Evolutionary conservation across 2,329 filamentous ascomycete genomes (phyloP).

Genomic region (Fusarium sp.): DNA sequence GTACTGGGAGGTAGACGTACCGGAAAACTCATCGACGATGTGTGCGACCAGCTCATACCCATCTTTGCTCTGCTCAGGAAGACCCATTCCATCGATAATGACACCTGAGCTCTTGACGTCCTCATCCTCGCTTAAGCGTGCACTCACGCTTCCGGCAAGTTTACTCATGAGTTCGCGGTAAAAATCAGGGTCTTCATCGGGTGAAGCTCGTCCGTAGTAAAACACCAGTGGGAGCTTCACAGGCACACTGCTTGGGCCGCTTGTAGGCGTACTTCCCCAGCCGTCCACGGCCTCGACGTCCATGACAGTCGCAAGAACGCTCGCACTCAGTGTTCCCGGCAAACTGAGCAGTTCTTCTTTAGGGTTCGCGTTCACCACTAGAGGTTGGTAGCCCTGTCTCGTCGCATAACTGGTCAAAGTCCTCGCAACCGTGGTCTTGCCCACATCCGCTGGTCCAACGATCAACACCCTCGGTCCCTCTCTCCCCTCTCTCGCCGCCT

Average conservation of each 20-base stretch:
- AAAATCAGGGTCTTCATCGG: slow-evolving; percentile 76
- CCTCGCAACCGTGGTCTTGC: slow-evolving; percentile 85
- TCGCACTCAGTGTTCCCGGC: slow-evolving; percentile 84
- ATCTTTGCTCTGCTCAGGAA: slow-evolving; percentile 71
- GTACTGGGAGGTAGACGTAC: slow-evolving; percentile 41
- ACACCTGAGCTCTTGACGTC: slow-evolving; percentile 78
- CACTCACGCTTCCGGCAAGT: slow-evolving; percentile 81
- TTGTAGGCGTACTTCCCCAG: slow-evolving; percentile 91
- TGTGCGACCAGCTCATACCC: slow-evolving; percentile 83
- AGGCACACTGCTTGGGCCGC: slow-evolving; percentile 85
- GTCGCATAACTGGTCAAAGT: slow-evolving; percentile 83
- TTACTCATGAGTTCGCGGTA: slow-evolving; percentile 80
- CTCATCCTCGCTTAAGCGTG: slow-evolving; percentile 78
- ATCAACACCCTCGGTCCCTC: slow-evolving; percentile 86
- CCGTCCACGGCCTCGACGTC: slow-evolving; percentile 82
- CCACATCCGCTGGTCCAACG: slow-evolving; percentile 78
- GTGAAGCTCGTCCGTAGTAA: slow-evolving; percentile 79
- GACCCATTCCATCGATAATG: slow-evolving; percentile 84
- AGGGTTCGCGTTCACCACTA: slow-evolving; percentile 87
- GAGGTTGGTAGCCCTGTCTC: slow-evolving; percentile 75
- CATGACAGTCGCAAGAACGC: slow-evolving; percentile 86
- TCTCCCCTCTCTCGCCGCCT: slow-evolving; percentile 57
- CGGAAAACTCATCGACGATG: slow-evolving; percentile 68
- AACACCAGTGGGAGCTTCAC: slow-evolving; percentile 94
- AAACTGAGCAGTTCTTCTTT: slow-evolving; percentile 80